Base-by-base conservation (phyloP, 163 green algal genomes). In the Coccomyxa subellipsoidea region DNA sequence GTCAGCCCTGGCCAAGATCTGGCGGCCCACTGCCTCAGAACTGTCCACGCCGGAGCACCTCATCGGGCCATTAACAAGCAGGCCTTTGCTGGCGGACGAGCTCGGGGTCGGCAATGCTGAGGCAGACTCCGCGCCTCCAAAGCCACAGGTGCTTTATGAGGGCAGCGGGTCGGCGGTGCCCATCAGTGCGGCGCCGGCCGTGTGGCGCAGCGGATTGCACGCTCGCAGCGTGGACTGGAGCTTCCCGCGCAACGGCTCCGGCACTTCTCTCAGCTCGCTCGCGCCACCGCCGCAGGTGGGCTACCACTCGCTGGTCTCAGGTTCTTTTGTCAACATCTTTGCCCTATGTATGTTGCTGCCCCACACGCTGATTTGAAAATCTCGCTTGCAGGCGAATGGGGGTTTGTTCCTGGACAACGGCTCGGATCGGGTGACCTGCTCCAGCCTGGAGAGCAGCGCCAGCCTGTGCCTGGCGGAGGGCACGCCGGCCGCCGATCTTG, bases 181-280 rank as follows among this genome's bases (percentile, higher is more conserved):
- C 72, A 47, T 47, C 34, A 35, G 5, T 29, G n/a, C 36, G 7
- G 72, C 72, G 36, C n/a, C 72, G 18, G 34, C 72, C 36, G 72
- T 59, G 15, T 59, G 47, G 47, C 47, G 72, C 72, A 78, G 72
- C 72, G 18, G 34, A 12, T 31, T 36, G 34, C 9, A 15, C 34
- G 15, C 32, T 23, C n/a, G 18, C 72, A 78, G 72, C 72, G 75
- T 80, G 75, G 38, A 80, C 75, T 80, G 75, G 75, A 80, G 75
- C 75, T 80, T 69, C 75, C 75, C 37, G 1, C 32, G 71, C 71
- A 29, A 27, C 27, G 32, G 15, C n/a, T 39, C 71, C 71, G 47
- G 47, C 47, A 59, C 47, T 27, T 59, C 47, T 18, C 47, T 59
- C 3, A 59, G 47, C 47, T 59, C 47, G 15, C 47, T 59, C 5